These are phyloP conservation scores for Lumnitzera racemosa DNA, from an alignment of 345 rosid genomes.

Conservation along the genomic window DNA sequence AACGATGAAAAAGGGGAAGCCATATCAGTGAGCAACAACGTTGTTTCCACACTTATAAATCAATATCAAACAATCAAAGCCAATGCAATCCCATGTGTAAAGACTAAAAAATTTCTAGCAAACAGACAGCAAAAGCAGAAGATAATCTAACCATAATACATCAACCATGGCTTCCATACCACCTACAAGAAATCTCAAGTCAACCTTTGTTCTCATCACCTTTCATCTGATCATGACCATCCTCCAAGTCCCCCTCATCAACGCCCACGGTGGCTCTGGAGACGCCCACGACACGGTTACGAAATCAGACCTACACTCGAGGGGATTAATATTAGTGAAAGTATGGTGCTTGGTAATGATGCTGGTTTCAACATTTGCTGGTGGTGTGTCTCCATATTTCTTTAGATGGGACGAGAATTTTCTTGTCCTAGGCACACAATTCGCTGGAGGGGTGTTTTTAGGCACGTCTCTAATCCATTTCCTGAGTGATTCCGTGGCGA, in stretches of 20 bases:
- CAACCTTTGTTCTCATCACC: slow-evolving; percentile 31
- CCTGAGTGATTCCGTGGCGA: slow-evolving; percentile 59
- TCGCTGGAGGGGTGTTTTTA: slow-evolving; percentile 72
- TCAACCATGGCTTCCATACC: too few relatives aligned
- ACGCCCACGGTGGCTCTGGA: slow-evolving; percentile 34
- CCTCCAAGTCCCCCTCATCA: slow-evolving; percentile 30
- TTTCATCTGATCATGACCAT: slow-evolving; percentile 11
- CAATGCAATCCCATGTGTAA: too few relatives aligned
- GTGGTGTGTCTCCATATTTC: slow-evolving; percentile 71
- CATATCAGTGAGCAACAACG: too few relatives aligned
- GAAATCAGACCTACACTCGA: slow-evolving; percentile 19
- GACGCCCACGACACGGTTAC: slow-evolving; percentile 9
- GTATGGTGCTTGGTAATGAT: slow-evolving; percentile 69
- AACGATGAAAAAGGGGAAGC: too few relatives aligned
- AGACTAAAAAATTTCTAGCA: too few relatives aligned
- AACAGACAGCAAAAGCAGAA: too few relatives aligned
- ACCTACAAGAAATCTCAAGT: slow-evolving; percentile 21
- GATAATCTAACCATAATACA: too few relatives aligned
- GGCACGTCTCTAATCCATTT: slow-evolving; percentile 71
- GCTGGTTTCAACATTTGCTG: slow-evolving; percentile 50
- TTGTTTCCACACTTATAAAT: too few relatives aligned
- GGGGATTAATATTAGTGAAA: slow-evolving; percentile 51
- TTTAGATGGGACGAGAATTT: slow-evolving; percentile 67
- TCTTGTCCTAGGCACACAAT: slow-evolving; percentile 70
- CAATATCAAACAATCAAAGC: too few relatives aligned